Evolutionary conservation across 2,329 filamentous ascomycete genomes (phyloP).

Genomic region (Diaporthe eres): DNA sequence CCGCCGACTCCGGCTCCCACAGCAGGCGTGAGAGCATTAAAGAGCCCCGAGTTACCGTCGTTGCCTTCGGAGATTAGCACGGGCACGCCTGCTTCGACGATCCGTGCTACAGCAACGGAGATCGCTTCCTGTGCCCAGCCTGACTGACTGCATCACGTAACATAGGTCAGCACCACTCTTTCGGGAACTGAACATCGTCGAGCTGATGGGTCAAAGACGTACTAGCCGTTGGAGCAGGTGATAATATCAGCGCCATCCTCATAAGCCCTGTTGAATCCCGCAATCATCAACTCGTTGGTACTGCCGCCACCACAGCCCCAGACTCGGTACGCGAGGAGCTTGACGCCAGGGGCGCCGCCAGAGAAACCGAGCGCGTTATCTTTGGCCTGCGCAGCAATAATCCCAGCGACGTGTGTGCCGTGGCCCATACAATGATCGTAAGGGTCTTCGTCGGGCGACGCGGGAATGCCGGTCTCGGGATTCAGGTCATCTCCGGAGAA

Average conservation of each 20-base stretch:
- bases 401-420: conserved; percentile 49
- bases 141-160: not conserved
- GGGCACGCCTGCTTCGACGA: conserved; percentile 13
- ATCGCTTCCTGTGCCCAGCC: conserved; percentile 17
- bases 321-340: conserved; percentile 51
- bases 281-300: conserved; percentile 30
- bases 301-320: conserved; percentile 42
- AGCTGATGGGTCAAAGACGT: not conserved
- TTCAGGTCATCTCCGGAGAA: conserved; percentile 51
- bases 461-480: conserved; percentile 47
- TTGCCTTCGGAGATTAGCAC: conserved; percentile 10
- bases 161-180: not conserved
- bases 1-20: not conserved
- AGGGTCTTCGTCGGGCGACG: conserved; percentile 49
- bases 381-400: conserved; percentile 20
- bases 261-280: conserved; percentile 24
- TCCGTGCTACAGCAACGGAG: conserved; percentile 2
- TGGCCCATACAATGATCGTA: conserved; percentile 47
- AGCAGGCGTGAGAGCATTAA: not conserved
- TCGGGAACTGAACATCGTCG: not conserved
- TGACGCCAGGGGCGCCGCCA: conserved; percentile 52
- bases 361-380: conserved; percentile 42
- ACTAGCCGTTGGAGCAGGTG: conserved; percentile 24
- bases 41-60: not conserved
- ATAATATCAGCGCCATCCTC: conserved; percentile 23